phyloP scores from a whole-genome alignment of 345 rosid species.

The Arabis alpina region DNA sequence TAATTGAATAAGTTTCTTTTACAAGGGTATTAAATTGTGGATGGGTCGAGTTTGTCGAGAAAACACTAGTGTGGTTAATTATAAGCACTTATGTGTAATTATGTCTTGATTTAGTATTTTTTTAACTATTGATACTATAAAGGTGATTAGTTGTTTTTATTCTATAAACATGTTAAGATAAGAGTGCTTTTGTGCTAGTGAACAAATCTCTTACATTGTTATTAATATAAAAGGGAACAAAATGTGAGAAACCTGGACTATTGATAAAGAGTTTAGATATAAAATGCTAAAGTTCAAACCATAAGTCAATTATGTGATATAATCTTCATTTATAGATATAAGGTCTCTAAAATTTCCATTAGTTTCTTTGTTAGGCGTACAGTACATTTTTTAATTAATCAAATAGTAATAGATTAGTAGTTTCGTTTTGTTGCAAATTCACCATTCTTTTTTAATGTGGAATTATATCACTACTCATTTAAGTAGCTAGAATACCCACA shows the following conservation, averaged over 20 bases:
- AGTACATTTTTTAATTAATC: too few relatives aligned
- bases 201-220: not conserved
- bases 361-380: not conserved
- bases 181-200: slow-evolving; percentile 10
- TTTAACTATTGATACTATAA: not conserved
- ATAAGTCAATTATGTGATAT: not conserved
- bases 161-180: not conserved
- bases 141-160: slow-evolving; percentile 15
- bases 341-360: not conserved
- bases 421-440: too few relatives aligned
- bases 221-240: not conserved
- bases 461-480: too few relatives aligned
- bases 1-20: slow-evolving; percentile 31
- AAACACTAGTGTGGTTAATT: slow-evolving; percentile 24
- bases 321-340: not conserved
- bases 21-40: slow-evolving; percentile 36
- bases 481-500: too few relatives aligned
- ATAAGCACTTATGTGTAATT: slow-evolving; percentile 33
- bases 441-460: too few relatives aligned
- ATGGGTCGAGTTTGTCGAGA: slow-evolving; percentile 34
- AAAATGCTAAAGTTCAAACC: not conserved
- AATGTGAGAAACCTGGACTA: not conserved
- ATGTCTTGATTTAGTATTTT: slow-evolving; percentile 4
- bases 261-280: not conserved
- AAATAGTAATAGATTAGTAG: too few relatives aligned